Evolutionary conservation across 2,329 filamentous ascomycete genomes (phyloP).

Genomic region (Xylariomycetidae sp.): DNA sequence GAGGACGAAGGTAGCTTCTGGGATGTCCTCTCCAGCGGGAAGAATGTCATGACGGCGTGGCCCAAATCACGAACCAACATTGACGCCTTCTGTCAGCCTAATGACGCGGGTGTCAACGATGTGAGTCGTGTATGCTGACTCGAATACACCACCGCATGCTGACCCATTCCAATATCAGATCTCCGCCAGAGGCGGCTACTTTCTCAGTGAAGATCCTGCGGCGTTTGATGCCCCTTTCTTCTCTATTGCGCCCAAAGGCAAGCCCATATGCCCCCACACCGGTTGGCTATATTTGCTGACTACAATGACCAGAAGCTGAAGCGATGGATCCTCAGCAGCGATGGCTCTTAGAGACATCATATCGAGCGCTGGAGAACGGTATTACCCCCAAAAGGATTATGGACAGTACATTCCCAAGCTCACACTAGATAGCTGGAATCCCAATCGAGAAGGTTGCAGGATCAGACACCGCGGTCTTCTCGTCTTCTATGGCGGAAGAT

Average conservation of each 20-base stretch:
- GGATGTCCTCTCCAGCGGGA: background rate
- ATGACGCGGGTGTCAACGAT: background rate
- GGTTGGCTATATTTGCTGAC: background rate
- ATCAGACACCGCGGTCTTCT: background rate
- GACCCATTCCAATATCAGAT: background rate
- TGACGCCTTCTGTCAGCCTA: background rate
- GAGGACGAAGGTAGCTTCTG: constrained; percentile 2
- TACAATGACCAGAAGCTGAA: background rate
- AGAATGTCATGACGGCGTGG: constrained; percentile 3
- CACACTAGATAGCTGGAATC: constrained; percentile 16
- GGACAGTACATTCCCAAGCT: too few relatives aligned
- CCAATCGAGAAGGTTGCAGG: background rate
- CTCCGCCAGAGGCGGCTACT: background rate
- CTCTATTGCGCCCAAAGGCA: constrained; percentile 1
- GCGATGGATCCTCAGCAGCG: constrained; percentile 1
- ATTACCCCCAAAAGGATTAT: too few relatives aligned
- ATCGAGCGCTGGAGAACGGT: constrained; percentile 3
- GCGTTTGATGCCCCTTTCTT: constrained; percentile 1
- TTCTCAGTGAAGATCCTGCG: background rate
- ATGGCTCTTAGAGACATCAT: background rate
- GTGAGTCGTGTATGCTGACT: background rate
- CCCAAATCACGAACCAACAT: background rate
- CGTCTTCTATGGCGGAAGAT: constrained; percentile 1
- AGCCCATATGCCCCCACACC: background rate
- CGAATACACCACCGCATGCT: background rate